Base-by-base conservation (phyloP, 805 yeast genomes). In the Hagleromyces aurorensis region DNA sequence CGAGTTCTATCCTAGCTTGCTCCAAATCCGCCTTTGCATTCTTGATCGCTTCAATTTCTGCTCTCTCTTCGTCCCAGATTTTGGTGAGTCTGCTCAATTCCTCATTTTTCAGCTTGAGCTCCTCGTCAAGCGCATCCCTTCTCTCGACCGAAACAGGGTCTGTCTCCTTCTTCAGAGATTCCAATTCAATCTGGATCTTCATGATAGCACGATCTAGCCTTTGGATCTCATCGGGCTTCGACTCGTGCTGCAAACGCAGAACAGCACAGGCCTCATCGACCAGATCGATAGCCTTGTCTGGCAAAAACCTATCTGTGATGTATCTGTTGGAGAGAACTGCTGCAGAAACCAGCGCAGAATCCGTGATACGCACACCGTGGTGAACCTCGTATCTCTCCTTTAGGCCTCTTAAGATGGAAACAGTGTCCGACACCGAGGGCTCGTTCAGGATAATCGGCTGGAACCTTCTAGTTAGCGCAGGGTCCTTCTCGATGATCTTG, bases 211-310 rank as follows among this genome's bases (percentile, higher is more conserved):
- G 72, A 54, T 89, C 97, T 35, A 89, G 65, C 26, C 78, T 82
- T 48, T 86, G 89, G 31, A 91, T 82, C 2, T 87, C 84, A 50
- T 89, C 98, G 0, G 98, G 98, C 53, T 86, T 87, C 2, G 96
- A 85, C 60, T 89, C 98, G 54, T 91, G 97, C 57, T 89, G 98
- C 36, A 89, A 64, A 41, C 98, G 67, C 35, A 89, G 65, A 0
- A 94, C 94, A 3, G 96, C 91, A 61, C 97, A 87, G 0, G 97
- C 96, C 53, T 89, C 98, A 59, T 89, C 98, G 2, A 89, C 91
- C 42, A 89, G 69, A 57, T 89, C 98, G 42, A 89, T 89, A 13
- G 97, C 97, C 62, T 89, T 89, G 52, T 89, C 98, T 1, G 98
- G 98, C 21, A 89, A 62, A 48, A 76, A 86, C 32, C 97, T 62